Evolutionary conservation across 768 basidiomycete genomes (phyloP).

Genomic region (Cystofilobasidium ferigula): DNA sequence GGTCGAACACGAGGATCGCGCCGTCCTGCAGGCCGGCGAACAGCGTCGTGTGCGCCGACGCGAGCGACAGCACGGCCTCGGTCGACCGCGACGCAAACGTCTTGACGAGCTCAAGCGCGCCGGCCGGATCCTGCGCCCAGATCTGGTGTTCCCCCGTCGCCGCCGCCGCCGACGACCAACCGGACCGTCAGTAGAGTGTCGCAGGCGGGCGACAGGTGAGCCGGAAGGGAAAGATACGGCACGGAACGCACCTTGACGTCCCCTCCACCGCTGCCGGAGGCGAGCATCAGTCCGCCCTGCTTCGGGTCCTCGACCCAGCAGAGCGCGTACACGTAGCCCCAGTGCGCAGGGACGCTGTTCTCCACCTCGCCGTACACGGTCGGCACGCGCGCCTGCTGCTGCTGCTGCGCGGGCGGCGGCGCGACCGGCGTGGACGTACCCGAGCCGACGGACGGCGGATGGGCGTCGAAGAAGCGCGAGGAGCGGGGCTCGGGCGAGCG

Average conservation of each 20-base stretch:
- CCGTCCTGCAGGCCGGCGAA: slow-evolving; percentile 27
- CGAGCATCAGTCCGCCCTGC: slow-evolving; percentile 5
- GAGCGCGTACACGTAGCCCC: slow-evolving; percentile 21
- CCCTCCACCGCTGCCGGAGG: slow-evolving; percentile 17
- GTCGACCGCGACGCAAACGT: slow-evolving; percentile 14
- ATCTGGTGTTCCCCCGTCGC: too few relatives aligned
- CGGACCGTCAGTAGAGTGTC: too few relatives aligned
- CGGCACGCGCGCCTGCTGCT: neutral
- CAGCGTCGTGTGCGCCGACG: slow-evolving; percentile 15
- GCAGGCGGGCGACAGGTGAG: too few relatives aligned
- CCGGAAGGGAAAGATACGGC: too few relatives aligned
- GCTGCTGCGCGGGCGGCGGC: neutral
- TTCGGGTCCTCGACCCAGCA: slow-evolving; percentile 1
- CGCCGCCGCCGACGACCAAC: too few relatives aligned
- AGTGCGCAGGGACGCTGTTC: slow-evolving; percentile 11
- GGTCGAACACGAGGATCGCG: slow-evolving; percentile 24
- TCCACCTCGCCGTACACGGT: neutral
- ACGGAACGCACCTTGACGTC: slow-evolving; percentile 16
- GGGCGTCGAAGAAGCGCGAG: slow-evolving; percentile 14
- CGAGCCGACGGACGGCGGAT: neutral
- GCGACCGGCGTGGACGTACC: neutral
- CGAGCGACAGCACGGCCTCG: slow-evolving; percentile 24
- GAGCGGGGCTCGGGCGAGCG: neutral
- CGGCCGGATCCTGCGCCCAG: neutral
- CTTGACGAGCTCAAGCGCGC: neutral